Percentiles rank a stretch among this genome's conserved stretches.
These are phyloP conservation scores for Heritiera littoralis DNA, from an alignment of 345 rosid genomes.

Conservation along the genomic window DNA sequence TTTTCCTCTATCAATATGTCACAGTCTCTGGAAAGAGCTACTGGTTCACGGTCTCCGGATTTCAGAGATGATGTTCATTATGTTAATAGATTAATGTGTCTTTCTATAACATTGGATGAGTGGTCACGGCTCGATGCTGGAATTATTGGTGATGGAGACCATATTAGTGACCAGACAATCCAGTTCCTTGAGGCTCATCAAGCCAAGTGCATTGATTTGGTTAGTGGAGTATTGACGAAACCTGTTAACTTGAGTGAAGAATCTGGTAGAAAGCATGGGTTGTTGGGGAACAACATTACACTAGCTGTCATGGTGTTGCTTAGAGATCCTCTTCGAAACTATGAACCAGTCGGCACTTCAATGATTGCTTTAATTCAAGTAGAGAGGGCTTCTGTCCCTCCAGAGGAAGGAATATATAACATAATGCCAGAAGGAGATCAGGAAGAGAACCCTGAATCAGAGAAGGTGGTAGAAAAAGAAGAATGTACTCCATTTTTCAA, in stretches of 20 bases:
- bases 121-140: constrained; percentile 64
- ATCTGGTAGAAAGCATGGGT: constrained; percentile 32
- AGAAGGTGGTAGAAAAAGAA: background rate
- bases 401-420: constrained; percentile 21
- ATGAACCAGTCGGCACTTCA: constrained; percentile 72
- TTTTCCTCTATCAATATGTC: constrained; percentile 19
- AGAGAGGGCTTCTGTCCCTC: constrained; percentile 43
- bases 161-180: constrained; percentile 31
- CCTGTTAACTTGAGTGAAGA: constrained; percentile 26
- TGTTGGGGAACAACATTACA: constrained; percentile 49
- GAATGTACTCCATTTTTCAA: constrained; percentile 37
- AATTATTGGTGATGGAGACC: constrained; percentile 31
- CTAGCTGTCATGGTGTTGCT: constrained; percentile 59
- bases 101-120: constrained; percentile 55
- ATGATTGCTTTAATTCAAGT: constrained; percentile 73
- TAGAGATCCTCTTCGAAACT: constrained; percentile 63
- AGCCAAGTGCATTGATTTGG: constrained; percentile 38
- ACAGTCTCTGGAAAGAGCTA: constrained; percentile 16
- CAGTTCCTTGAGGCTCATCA: constrained; percentile 41
- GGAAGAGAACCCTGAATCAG: constrained; percentile 22
- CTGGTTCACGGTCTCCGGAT: constrained; percentile 26
- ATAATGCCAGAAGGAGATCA: constrained; percentile 23
- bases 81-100: constrained; percentile 44
- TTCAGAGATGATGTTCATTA: constrained; percentile 26
- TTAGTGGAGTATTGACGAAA: constrained; percentile 23